Conservation (phyloP, 345 rosid species). For the Euphorbia peplus region DNA sequence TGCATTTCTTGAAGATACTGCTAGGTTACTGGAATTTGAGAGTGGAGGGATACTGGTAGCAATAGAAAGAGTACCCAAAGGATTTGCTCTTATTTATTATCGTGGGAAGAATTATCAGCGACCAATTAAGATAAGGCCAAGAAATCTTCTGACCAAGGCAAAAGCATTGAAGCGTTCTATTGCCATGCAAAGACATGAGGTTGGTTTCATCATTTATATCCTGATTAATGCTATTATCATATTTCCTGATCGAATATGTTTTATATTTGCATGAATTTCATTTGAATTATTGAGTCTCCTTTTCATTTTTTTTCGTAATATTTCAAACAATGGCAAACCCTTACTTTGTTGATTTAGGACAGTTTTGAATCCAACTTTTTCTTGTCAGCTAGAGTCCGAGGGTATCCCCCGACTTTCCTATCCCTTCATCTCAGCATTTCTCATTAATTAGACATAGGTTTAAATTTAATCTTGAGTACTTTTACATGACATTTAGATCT, state of each 20-base stretch:
- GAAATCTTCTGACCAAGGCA: slow-evolving; percentile 92
- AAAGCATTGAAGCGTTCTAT: slow-evolving; percentile 92
- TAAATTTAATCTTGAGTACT: background rate
- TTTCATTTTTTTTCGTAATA: background rate
- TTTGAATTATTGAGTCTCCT: background rate
- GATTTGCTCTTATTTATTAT: slow-evolving; percentile 80
- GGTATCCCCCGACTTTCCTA: no score
- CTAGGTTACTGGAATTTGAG: slow-evolving; percentile 85
- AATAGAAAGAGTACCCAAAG: slow-evolving; percentile 92
- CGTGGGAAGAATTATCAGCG: slow-evolving; percentile 93
- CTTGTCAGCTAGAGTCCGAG: background rate
- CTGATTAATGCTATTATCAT: slow-evolving; percentile 3
- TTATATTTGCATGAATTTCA: background rate
- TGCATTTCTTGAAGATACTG: slow-evolving; percentile 90
- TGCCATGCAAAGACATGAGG: slow-evolving; percentile 99
- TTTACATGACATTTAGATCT: background rate
- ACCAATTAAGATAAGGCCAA: slow-evolving; percentile 85
- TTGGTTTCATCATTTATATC: slow-evolving; percentile 25
- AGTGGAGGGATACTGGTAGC: slow-evolving; percentile 96
- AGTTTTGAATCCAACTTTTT: background rate
- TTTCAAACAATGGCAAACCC: background rate
- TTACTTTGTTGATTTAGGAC: background rate
- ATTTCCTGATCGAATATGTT: background rate
- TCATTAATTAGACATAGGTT: background rate
- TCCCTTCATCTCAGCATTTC: background rate